A percentile compares a stretch with the other conserved stretches of the same genome.
Conservation (phyloP, 495 filamentous ascomycete genomes). For the Xylaria palmicola region DNA sequence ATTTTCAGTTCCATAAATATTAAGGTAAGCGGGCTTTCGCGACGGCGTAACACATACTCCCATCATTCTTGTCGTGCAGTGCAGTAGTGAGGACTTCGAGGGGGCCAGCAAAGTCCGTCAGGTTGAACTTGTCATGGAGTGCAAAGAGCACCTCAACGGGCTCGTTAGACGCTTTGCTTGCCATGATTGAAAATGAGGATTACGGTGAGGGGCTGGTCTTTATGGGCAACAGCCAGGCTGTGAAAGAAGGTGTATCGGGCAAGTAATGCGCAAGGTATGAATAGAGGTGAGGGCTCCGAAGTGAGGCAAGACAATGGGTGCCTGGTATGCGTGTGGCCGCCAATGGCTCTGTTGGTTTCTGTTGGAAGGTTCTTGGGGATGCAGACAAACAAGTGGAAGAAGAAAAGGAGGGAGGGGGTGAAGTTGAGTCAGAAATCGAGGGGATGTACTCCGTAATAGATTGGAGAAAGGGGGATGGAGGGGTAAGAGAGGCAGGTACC, state of each 20-base stretch:
- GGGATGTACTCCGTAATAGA: conserved; percentile 7
- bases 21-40: conserved; percentile 9
- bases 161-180: conserved; percentile 48
- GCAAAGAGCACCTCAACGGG: conserved; percentile 52
- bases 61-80: conserved; percentile 60
- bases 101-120: conserved; percentile 66
- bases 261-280: neutral
- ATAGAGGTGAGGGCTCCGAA: neutral
- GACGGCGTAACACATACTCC: conserved; percentile 47
- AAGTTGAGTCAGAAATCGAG: conserved; percentile 7
- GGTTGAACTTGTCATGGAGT: conserved; percentile 50
- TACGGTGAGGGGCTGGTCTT: neutral
- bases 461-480: conserved; percentile 12
- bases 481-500: conserved; percentile 6
- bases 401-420: neutral
- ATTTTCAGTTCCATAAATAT: neutral
- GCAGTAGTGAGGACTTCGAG: conserved; percentile 62
- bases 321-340: neutral
- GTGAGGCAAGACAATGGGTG: conserved; percentile 3
- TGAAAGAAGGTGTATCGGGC: neutral
- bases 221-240: neutral
- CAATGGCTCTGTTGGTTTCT: neutral
- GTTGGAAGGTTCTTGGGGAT: conserved; percentile 9
- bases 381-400: conserved; percentile 8
- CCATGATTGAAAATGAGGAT: conserved; percentile 42